Evolutionary conservation across 768 basidiomycete species (phyloP), one percentile per base, ranked within the genome.

Genomic region (Rhizopogon rudus): DNA sequence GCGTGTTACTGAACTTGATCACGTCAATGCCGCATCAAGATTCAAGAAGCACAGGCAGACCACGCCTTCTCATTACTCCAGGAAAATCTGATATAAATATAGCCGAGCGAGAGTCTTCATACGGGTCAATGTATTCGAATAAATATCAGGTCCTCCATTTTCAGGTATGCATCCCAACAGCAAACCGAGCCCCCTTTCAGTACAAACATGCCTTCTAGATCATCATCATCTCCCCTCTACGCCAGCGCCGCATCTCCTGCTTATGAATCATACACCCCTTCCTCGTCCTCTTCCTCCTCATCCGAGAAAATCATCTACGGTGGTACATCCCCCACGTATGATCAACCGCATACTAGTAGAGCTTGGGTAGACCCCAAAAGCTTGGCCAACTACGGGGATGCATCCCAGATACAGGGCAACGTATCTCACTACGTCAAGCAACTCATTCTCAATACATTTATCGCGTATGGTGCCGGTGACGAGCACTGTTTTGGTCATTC

Each of bases 391-490:
- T 75, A 77, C 62, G 80, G 77, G 37, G 80, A 86, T 61, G 73
- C 78, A 33, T 77, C 81, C 20, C 65, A 73, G 29, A 82, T 87
- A 61, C 66, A 71, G n/a, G 87, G 87, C 5, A 87, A 86, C 60
- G 84, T 79, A 5, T 77, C 85, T 1, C 70, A 75, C 60, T 79
- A 75, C 60, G 77, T 86, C 53, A 88, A 88, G 61, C 84, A 83
- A 57, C 76, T 89, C 54, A 81, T 78, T 54, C 74, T 81, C 59
- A 88, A 88, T 68, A 85, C 83, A 0, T 83, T 83, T 66, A 79
- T 79, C 56, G 75, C 80, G 20, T 90, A 88, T 58, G 87, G 87
- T n/a, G 83, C 87, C 17, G 86, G 86, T 13, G 75, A 77, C 52
- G 75, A 77, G 53, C 80, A 82, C 16, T 79, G 75, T 51, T 88